phyloP scores from a whole-genome alignment of 192 early-diverging fungal genomes.

The Phlyctochytrium planicorne region DNA sequence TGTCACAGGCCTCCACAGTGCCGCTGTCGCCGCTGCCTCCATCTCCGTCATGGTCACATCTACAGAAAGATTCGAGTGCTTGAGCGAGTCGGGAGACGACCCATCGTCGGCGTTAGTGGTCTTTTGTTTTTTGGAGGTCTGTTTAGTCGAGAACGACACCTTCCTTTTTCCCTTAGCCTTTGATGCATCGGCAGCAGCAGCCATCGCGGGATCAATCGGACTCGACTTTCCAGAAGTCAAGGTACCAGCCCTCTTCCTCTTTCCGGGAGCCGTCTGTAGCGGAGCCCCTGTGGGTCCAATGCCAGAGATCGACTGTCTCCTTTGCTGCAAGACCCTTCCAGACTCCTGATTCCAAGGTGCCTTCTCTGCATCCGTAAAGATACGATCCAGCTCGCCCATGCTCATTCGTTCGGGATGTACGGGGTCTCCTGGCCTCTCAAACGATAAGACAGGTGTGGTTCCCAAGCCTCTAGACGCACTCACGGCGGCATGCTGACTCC shows the following conservation, averaged over 20 bases:
- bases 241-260: background rate
- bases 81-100: background rate
- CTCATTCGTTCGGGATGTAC: slow-evolving; percentile 19
- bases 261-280: too few species aligned
- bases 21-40: background rate
- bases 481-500: background rate
- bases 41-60: background rate
- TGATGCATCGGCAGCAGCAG: background rate
- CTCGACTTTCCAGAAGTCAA: background rate
- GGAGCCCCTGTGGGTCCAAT: too few species aligned
- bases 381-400: slow-evolving; percentile 21
- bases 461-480: background rate
- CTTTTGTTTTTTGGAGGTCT: background rate
- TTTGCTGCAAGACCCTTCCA: background rate
- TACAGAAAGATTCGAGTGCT: background rate
- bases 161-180: background rate
- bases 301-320: background rate
- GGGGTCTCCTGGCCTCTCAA: background rate
- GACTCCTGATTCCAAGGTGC: too few species aligned
- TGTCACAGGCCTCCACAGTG: background rate
- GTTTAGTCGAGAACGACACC: background rate
- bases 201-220: background rate
- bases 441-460: background rate
- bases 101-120: background rate
- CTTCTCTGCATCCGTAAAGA: slow-evolving; percentile 17